Evolutionary conservation across 2,329 filamentous ascomycete species (phyloP), one percentile per base, ranked within the genome.

Genomic region (Pseudopyrenochaeta lycopersici): DNA sequence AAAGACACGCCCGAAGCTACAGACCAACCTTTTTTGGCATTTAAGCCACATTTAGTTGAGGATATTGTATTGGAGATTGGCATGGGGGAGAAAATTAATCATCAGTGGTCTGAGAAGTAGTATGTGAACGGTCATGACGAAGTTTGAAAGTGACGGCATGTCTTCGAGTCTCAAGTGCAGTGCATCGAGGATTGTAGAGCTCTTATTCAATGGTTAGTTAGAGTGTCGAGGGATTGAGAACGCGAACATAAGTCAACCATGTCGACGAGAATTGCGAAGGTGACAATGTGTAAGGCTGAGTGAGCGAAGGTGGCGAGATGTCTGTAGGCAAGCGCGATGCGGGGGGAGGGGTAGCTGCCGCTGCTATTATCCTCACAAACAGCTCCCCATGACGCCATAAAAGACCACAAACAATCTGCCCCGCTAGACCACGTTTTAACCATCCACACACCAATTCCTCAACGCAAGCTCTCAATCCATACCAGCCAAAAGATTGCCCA

Each of bases 311-410:
- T 66, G 52, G 55, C 58, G 44, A 61, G 40, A 36, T 42, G 45
- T 47, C 46, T 36, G 17, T n/a, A 53, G 50, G 55, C 52, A 58
- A 43, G 47, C 40, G 47, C 53, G 45, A 58, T 49, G 58, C 50
- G 57, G 60, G 64, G 62, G 68, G 20, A 68, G 66, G 67, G 67
- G 64, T 62, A 65, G 56, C 55, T 53, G 39, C 51, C 21, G 36
- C 36, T 39, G 36, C 35, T 18, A 39, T 39, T 39, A 18, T 20
- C 11, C n/a, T n/a, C 36, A 21, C 7, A 39, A 21, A 39, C 17
- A 39, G 36, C 39, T 47, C 40, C 52, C 57, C 36, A 63, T 63
- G 61, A 62, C 58, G 61, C 44, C 39, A 60, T 54, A 46, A 46
- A 44, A 46, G 42, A 48, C 18, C 20, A 44, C 58, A 46, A 54